Evolutionary conservation across 345 rosid species (phyloP).

Genomic region (Gossypium raimondii): DNA sequence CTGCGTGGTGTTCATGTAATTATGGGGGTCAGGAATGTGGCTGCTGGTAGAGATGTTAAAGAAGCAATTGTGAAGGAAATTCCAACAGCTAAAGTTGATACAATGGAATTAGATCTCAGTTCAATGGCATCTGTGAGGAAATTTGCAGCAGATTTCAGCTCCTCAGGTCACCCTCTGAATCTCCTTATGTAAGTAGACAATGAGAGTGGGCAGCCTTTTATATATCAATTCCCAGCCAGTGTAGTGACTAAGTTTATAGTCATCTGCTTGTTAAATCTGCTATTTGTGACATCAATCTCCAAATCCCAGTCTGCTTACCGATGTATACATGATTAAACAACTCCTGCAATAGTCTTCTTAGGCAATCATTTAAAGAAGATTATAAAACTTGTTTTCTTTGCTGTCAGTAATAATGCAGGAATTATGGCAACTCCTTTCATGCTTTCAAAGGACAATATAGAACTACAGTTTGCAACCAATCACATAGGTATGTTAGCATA

Average conservation of each 20-base stretch:
- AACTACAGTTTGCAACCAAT: conserved; percentile 52
- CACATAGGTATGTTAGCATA: conserved; percentile 38
- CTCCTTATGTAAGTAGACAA: conserved; percentile 42
- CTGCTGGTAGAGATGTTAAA: conserved; percentile 49
- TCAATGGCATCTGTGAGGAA: conserved; percentile 60
- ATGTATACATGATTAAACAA: no score
- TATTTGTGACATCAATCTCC: no score
- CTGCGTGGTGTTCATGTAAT: conserved; percentile 65
- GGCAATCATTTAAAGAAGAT: not conserved
- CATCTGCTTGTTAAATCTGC: not conserved
- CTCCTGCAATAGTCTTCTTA: not conserved
- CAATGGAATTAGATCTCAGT: conserved; percentile 75
- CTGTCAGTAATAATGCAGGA: conserved; percentile 53
- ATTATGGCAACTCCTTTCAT: conserved; percentile 34
- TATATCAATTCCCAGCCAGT: not conserved
- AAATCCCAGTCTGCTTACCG: no score
- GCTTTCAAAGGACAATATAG: conserved; percentile 47
- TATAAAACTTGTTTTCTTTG: not conserved
- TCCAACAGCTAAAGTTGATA: conserved; percentile 57
- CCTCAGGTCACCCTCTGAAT: conserved; percentile 43
- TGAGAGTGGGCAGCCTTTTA: not conserved
- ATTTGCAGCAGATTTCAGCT: conserved; percentile 42
- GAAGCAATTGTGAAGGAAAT: conserved; percentile 52
- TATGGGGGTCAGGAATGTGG: conserved; percentile 64
- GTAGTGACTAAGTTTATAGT: not conserved